Evolutionary conservation across 257 asterid species (phyloP).

Genomic region (Verbena officinalis): DNA sequence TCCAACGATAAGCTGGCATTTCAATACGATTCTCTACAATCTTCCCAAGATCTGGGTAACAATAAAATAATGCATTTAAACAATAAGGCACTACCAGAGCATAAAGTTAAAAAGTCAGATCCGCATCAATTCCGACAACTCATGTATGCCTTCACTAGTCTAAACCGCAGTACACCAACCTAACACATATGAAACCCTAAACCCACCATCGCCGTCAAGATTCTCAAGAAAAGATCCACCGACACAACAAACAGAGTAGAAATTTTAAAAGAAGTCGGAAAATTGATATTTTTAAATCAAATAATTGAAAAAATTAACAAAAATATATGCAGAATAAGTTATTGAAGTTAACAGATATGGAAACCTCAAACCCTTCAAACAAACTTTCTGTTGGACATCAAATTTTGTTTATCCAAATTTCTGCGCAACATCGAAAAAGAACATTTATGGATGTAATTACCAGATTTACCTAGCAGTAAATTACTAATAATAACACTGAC

Average conservation of each 20-base stretch:
- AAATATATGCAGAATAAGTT: neutral
- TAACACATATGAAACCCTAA: constrained; percentile 31
- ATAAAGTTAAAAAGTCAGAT: constrained; percentile 27
- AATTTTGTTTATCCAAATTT: neutral
- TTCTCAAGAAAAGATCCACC: constrained; percentile 5
- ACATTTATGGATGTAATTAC: neutral
- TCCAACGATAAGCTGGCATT: constrained; percentile 17
- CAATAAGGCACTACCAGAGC: neutral
- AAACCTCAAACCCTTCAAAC: neutral
- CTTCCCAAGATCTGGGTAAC: constrained; percentile 37
- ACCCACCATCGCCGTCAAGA: constrained; percentile 30
- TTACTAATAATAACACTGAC: neutral
- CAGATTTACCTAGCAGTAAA: constrained; percentile 8
- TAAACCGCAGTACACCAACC: constrained; percentile 24
- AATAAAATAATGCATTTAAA: neutral
- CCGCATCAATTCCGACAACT: constrained; percentile 32
- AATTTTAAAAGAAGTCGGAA: neutral
- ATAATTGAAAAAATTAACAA: too few species aligned
- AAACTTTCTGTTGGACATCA: constrained; percentile 5
- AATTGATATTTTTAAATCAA: neutral
- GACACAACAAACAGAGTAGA: neutral
- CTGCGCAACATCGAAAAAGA: neutral
- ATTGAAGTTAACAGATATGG: too few species aligned
- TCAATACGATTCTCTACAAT: constrained; percentile 21
- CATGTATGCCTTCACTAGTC: constrained; percentile 20